Percentiles rank a stretch among this genome's conserved stretches.
phyloP scores from a whole-genome alignment of 2,329 filamentous ascomycete genomes.

The Madurella mycetomatis region DNA sequence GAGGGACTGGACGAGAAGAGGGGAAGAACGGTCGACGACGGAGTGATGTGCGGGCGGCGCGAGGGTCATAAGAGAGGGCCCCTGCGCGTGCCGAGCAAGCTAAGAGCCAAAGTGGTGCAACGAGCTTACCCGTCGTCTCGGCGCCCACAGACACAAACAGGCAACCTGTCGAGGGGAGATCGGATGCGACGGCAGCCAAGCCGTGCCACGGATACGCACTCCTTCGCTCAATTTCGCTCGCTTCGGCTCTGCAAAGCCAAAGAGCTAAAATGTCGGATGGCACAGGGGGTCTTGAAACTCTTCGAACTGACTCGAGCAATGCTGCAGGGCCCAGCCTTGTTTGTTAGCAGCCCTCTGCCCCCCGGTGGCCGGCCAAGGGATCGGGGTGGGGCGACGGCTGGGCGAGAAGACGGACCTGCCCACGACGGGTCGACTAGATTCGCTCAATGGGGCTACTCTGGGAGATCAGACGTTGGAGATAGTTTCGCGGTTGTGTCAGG shows the following conservation, averaged over 20 bases:
- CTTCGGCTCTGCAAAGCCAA: neutral
- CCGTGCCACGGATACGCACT: constrained; percentile 4
- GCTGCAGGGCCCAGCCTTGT: neutral
- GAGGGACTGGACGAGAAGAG: constrained; percentile 31
- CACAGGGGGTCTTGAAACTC: constrained; percentile 10
- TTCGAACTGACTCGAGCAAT: neutral
- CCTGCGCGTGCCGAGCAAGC: constrained; percentile 3
- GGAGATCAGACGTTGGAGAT: constrained; percentile 42
- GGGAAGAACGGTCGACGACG: constrained; percentile 20
- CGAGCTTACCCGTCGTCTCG: constrained; percentile 9
- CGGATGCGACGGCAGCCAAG: constrained; percentile 14
- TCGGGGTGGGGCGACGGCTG: constrained; percentile 10
- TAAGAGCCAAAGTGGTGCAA: constrained; percentile 12
- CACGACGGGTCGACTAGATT: constrained; percentile 7
- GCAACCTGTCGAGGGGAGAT: constrained; percentile 1
- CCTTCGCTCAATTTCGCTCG: constrained; percentile 3
- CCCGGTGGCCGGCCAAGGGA: neutral
- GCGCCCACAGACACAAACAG: constrained; percentile 14
- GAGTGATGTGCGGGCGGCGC: constrained; percentile 22
- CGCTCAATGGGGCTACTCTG: constrained; percentile 23
- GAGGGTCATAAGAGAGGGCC: constrained; percentile 25
- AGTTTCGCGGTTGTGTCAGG: constrained; percentile 45
- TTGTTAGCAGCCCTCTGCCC: neutral
- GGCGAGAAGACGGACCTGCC: neutral
- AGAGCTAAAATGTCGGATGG: neutral